Evolutionary conservation across 257 asterid genomes (phyloP).

Genomic region (Striga asiatica): DNA sequence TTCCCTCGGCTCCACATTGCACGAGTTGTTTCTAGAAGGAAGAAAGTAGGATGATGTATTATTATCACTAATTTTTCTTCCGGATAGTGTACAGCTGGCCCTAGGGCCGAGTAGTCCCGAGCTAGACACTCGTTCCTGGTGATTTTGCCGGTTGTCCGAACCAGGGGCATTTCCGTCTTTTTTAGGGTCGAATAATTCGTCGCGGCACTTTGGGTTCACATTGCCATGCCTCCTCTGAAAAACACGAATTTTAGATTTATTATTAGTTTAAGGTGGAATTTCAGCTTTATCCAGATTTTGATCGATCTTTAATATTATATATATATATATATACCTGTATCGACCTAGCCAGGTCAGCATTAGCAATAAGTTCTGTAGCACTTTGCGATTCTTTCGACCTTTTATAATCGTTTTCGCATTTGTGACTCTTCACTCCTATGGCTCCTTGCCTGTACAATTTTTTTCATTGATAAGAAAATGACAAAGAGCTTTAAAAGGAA

Average conservation of each 20-base stretch:
- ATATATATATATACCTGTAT: slow-evolving; percentile 34
- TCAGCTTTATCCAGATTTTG: no score
- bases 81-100: no score
- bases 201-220: not conserved
- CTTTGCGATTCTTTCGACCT: slow-evolving; percentile 38
- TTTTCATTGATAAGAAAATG: not conserved
- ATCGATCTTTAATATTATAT: no score
- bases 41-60: no score
- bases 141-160: no score
- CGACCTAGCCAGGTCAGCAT: slow-evolving; percentile 31
- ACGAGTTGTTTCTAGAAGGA: no score
- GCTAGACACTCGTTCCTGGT: slow-evolving; percentile 26
- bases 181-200: slow-evolving; percentile 29
- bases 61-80: no score
- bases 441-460: slow-evolving; percentile 43
- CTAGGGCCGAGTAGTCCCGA: no score
- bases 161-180: slow-evolving; percentile 26
- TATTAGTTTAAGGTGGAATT: no score
- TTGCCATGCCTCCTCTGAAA: slow-evolving; percentile 52
- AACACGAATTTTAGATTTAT: no score
- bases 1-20: slow-evolving; percentile 32
- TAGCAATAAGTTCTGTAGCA: slow-evolving; percentile 38
- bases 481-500: not conserved
- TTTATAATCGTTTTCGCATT: slow-evolving; percentile 24
- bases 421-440: slow-evolving; percentile 23